Evolutionary conservation across 139 green algal species (phyloP), one percentile per base, ranked within the genome.

Genomic region (Diplosphaera chodatii): DNA sequence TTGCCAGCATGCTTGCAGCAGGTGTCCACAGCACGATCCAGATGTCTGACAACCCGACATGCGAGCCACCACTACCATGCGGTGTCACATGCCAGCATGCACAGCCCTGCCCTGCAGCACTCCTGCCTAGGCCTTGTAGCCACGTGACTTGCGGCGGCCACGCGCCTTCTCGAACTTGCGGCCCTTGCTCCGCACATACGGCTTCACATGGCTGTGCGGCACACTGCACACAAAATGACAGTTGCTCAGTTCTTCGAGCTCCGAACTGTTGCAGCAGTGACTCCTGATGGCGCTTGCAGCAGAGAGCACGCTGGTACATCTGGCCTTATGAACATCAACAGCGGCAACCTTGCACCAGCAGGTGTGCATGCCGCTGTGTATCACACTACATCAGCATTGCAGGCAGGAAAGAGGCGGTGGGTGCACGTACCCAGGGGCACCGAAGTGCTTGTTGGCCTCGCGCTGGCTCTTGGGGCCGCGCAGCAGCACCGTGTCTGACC

Each of bases 111-210:
- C n/a, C n/a, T n/a, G n/a, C n/a, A n/a, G n/a, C 48, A 59, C 4
- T 23, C 13, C 48, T 27, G 48, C 48, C 48, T 59, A 87, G 32
- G 78, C 88, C 95, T 99, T 99, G 94, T 94, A 99, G 55, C 96
- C 96, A 69, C 92, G 80, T 69, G 78, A 90, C 68, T 90, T 92
- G 63, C 95, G 85, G 81, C 94, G 88, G 76, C 96, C 95, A 82
- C 96, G 89, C 30, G 95, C 96, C 83, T 94, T 94, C 89, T 99
- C 96, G 81, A 99, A 99, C 90, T 99, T 99, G 83, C 95, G 89
- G 64, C 96, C 96, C 91, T 97, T 97, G 76, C 76, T 67, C 65
- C 93, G 89, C 63, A 99, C 93, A 77, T 97, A 99, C 23, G 96
- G 96, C 92, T 96, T 96, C 81, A 90, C 89, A 80, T 78, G 77